Evolutionary conservation across 768 basidiomycete species (phyloP), one percentile per base, ranked within the genome.

Genomic region (Lactarius indigo): DNA sequence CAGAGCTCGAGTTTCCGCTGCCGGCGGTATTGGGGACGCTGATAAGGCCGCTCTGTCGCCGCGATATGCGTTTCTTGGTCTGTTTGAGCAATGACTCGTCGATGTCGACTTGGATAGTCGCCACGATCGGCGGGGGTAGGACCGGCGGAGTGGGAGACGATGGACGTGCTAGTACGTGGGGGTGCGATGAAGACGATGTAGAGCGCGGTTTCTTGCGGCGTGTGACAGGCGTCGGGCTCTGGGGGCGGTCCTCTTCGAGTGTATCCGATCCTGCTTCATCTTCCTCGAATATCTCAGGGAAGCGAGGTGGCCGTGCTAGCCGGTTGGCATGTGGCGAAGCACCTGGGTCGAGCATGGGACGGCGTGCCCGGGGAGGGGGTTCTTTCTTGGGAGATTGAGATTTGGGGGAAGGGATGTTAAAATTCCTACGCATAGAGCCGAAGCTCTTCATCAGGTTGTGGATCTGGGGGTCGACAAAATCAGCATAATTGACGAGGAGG

Each of bases 271-370:
- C 74, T 20, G 81, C 79, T 72, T 91, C 89, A 1, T 89, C 87
- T 55, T 90, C 89, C 72, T 90, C 89, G 35, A 78, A 72, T 61
- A 90, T 90, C 18, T 84, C 86, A 0, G 89, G 88, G 42, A 90
- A 74, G 61, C 83, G 87, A 10, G 88, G 90, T 47, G 84, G 78
- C 59, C 86, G 84, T n/a, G 87, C 83, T 63, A 90, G 80, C 47
- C 87, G 85, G 69, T 80, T 81, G 30, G 78, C 75, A 63, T 82
- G 81, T 1, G 84, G 85, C 18, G 84, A 83, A 63, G 78, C 65
- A 61, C 78, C 78, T 13, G 77, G 77, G 71, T 80, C 78, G 44
- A 76, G 72, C 26, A 76, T 72, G 31, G 83, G 84, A 64, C 83
- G 83, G 66, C 81, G 83, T 54, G 76, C 83, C 41, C 57, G 65